phyloP scores from a whole-genome alignment of 805 yeast species.

The Barnettozyma pratensis region DNA sequence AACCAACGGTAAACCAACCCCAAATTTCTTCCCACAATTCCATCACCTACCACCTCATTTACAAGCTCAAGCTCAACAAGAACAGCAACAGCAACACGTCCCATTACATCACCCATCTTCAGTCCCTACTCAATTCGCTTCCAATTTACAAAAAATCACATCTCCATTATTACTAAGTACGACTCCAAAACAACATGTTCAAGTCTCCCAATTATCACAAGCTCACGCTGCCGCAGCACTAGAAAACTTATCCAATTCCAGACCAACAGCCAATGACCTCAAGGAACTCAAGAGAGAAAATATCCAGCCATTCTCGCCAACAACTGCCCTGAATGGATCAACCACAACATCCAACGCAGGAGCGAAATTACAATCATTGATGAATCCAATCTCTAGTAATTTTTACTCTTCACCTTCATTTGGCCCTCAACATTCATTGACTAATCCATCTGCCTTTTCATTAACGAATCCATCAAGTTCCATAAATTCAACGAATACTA shows the following conservation, averaged over 20 bases:
- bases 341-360: constrained; percentile 1
- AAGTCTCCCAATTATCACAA: constrained; percentile 28
- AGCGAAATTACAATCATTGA: constrained; percentile 18
- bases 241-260: constrained; percentile 19
- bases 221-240: constrained; percentile 27
- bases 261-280: constrained; percentile 5
- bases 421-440: constrained; percentile 36
- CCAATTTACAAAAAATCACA: constrained; percentile 56
- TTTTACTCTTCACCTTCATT: constrained; percentile 39
- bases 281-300: background rate
- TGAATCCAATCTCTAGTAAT: constrained; percentile 16
- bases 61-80: constrained; percentile 14
- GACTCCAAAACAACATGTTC: constrained; percentile 28
- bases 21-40: constrained; percentile 17
- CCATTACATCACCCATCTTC: constrained; percentile 52
- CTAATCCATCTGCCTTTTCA: constrained; percentile 25
- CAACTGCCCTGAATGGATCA: constrained; percentile 17
- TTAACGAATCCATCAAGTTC: constrained; percentile 6
- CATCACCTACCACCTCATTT: constrained; percentile 27
- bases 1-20: constrained; percentile 11
- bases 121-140: constrained; percentile 67
- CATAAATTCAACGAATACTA: constrained; percentile 1
- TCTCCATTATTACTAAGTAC: constrained; percentile 60
- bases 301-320: constrained; percentile 22
- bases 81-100: constrained; percentile 19